Percentiles rank a stretch among this genome's conserved stretches.
These are phyloP conservation scores for Solanum pinnatisectum DNA, from an alignment of 257 asterid genomes.

Conservation along the genomic window DNA sequence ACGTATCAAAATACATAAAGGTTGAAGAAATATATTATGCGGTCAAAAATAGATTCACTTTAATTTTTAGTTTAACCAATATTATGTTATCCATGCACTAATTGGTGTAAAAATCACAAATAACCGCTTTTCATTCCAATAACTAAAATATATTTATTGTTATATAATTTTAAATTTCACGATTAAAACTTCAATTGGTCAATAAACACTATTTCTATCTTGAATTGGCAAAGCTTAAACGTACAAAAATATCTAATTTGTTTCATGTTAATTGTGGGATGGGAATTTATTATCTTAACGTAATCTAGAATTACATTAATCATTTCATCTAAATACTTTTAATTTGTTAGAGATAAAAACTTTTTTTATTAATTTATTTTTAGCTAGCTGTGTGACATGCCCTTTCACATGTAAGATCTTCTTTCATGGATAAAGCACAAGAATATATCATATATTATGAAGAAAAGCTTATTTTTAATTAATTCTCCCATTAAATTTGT, in stretches of 20 bases:
- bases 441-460: background rate
- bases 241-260: background rate
- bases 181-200: background rate
- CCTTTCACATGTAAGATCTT: background rate
- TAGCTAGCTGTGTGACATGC: background rate
- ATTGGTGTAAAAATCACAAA: background rate
- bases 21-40: background rate
- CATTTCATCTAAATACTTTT: background rate
- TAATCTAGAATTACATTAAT: background rate
- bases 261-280: background rate
- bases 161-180: background rate
- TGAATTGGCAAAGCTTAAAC: background rate
- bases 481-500: background rate
- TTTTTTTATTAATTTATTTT: background rate
- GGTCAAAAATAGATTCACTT: background rate
- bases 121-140: background rate
- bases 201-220: background rate
- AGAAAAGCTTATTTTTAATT: background rate
- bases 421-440: background rate
- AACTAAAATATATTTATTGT: background rate
- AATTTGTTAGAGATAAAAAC: background rate
- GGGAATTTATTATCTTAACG: background rate
- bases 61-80: background rate
- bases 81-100: background rate
- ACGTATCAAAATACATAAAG: background rate